Base-by-base conservation (phyloP, 202 grass and related monocot genomes). In the Brachypodium distachyon region DNA sequence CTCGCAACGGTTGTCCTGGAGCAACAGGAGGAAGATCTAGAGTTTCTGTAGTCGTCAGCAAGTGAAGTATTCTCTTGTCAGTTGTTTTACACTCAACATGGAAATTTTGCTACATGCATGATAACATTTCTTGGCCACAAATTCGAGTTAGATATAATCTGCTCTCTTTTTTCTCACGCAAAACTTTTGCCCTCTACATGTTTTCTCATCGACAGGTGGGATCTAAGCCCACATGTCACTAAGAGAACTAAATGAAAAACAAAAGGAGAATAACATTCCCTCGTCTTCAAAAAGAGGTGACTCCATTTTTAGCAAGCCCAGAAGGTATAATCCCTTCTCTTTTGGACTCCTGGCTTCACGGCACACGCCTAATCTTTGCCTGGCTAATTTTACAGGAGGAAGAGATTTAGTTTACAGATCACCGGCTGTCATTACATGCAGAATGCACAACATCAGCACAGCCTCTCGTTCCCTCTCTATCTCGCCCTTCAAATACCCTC, bases 1-100 rank as follows among this genome's bases (percentile, higher is more conserved):
- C 17, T 90, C 29, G 89, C 89, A 9, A 92, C 78, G 16, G 70
- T 95, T 76, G 59, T 90, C 51, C 55, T 95, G 9, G 95, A 98
- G 33, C 73, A 83, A 40, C 91, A 92, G 51, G 64, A 83, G 47
- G 85, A 84, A 53, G 89, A 92, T 49, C 59, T 92, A 23, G 69
- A 81, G 25, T 97, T 90, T 61, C 32, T 97, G 79, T 97, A 77
- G 73, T 25, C 19, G n/a, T n/a, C 28, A 52, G 51, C 52, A 36
- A 60, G 31, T n/a, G n/a, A n/a, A n/a, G n/a, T n/a, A n/a, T 23
- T 32, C 25, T 43, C 34, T 33, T 53, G 6, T 43, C 44, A 41
- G 11, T 47, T 25, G 7, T 14, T 21, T 51, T 37, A 51, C 27
- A 57, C 26, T 50, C 43, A 48, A n/a, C 42, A 53, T 36, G 46